A percentile compares a stretch with the other conserved stretches of the same genome.
These are phyloP conservation scores for Chenopodium formosanum DNA, from an alignment of 148 eudicot genomes.

Conservation along the genomic window DNA sequence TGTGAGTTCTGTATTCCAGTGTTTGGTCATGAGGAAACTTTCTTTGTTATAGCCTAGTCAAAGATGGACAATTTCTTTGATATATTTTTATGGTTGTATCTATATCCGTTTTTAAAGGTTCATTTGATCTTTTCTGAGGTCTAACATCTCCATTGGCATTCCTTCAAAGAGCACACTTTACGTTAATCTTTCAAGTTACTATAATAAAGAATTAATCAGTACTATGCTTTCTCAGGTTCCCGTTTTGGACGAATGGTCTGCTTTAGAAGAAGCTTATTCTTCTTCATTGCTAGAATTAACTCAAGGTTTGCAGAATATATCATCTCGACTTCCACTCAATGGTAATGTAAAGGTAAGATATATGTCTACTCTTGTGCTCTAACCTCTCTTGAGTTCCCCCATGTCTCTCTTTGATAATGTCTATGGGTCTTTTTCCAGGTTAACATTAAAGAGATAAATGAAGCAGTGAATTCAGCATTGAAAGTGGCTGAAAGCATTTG, in stretches of 20 bases:
- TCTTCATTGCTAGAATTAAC: constrained; percentile 46
- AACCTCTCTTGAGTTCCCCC: not conserved
- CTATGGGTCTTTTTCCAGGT: constrained; percentile 35
- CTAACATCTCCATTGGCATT: not conserved
- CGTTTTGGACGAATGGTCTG: constrained; percentile 66
- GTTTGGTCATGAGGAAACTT: not conserved
- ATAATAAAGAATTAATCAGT: not conserved
- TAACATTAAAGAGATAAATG: constrained; percentile 48
- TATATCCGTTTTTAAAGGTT: not conserved
- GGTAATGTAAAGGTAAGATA: constrained; percentile 63
- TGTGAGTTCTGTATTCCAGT: not conserved
- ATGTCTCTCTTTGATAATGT: constrained; percentile 1
- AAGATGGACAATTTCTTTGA: too few relatives aligned
- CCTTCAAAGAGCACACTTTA: not conserved
- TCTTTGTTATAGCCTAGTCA: not conserved
- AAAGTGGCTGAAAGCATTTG: constrained; percentile 55
- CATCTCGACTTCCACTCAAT: constrained; percentile 61
- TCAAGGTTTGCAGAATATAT: constrained; percentile 52
- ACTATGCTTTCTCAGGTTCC: constrained; percentile 48
- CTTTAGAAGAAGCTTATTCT: constrained; percentile 59
- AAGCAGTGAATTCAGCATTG: constrained; percentile 53
- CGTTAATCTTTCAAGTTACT: not conserved
- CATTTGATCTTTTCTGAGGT: not conserved
- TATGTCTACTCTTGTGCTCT: too few relatives aligned
- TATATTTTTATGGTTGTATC: too few relatives aligned